phyloP scores from a whole-genome alignment of 306 rosid genomes.

The Vigna reflexopilosa region DNA sequence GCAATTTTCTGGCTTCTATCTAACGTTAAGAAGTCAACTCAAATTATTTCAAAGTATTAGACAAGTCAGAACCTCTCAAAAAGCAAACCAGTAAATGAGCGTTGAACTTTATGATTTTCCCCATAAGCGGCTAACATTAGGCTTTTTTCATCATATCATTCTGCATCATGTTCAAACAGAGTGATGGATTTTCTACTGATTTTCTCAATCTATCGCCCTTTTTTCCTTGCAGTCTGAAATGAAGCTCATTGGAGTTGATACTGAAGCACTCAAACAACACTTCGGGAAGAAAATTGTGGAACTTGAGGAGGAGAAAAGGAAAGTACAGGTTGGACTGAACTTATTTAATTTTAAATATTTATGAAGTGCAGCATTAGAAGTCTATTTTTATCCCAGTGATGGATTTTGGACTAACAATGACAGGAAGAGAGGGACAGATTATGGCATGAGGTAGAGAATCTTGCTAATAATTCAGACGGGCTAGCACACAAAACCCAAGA shows the following conservation, averaged over 20 bases:
- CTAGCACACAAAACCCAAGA: slow-evolving; percentile 64
- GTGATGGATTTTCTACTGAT: slow-evolving; percentile 37
- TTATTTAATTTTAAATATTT: slow-evolving; percentile 40
- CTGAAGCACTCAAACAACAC: slow-evolving; percentile 70
- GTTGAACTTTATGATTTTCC: slow-evolving; percentile 3
- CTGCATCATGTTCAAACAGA: slow-evolving; percentile 24
- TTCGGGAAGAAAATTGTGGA: slow-evolving; percentile 75
- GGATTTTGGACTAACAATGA: slow-evolving; percentile 44
- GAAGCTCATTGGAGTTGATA: slow-evolving; percentile 65
- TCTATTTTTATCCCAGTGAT: slow-evolving; percentile 38
- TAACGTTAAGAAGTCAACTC: not conserved
- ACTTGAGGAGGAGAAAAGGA: slow-evolving; percentile 85
- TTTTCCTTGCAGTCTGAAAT: slow-evolving; percentile 68
- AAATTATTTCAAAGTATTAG: slow-evolving; percentile 13
- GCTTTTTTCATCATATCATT: slow-evolving; percentile 15
- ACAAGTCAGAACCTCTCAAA: slow-evolving; percentile 11
- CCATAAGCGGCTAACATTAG: not conserved
- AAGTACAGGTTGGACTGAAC: slow-evolving; percentile 61
- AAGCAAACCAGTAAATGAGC: slow-evolving; percentile 9
- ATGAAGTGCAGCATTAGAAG: not conserved
- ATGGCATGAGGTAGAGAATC: slow-evolving; percentile 73
- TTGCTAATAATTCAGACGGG: slow-evolving; percentile 64
- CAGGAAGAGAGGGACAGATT: slow-evolving; percentile 81
- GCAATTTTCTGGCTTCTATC: slow-evolving; percentile 9
- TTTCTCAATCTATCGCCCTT: slow-evolving; percentile 13